Evolutionary conservation across 2,329 filamentous ascomycete species (phyloP), one percentile per base, ranked within the genome.

Genomic region (Trichoderma sp.): DNA sequence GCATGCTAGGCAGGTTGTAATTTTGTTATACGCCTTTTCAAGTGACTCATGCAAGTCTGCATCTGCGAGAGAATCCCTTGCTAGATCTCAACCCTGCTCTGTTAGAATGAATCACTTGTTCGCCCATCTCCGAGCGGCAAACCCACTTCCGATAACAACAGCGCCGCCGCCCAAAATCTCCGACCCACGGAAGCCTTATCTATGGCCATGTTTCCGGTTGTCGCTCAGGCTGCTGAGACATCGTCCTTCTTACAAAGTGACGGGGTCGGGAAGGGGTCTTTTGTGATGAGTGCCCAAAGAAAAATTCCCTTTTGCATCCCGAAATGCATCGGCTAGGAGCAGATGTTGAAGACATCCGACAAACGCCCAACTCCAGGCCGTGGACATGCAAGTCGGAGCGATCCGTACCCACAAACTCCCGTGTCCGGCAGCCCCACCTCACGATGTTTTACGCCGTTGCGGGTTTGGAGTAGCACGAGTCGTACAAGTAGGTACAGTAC

Each of bases 361-460:
- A 67, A 47, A 59, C 5, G 60, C 29, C 58, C 31, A 55, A 14
- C 24, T 49, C 43, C 57, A 68, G 37, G 43, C 60, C 53, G 56
- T 68, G 49, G 31, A 27, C 64, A 68, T 70, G 68, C 68, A 68
- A 55, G 63, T 68, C 62, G 68, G 68, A 70, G 68, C 68, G 68
- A 70, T 70, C 68, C 68, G 68, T 70, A 70, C 68, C 68, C 68
- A 70, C 68, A 37, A 52, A 53, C 63, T 58, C 37, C 57, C 56
- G 68, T 62, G 53, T 40, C 64, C 43, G 56, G 63, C 68, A 27
- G 55, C 68, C 68, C 68, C 63, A 68, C 63, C 64, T 70, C 68
- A 70, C 68, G 68, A 70, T 70, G 57, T 40, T 43, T 31, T 43
- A 31, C 58, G 61, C 61, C 58, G 49, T 49, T 19, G 19, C 31